Base-by-base conservation (phyloP, 495 filamentous ascomycete species). In the Thozetella sp. region DNA sequence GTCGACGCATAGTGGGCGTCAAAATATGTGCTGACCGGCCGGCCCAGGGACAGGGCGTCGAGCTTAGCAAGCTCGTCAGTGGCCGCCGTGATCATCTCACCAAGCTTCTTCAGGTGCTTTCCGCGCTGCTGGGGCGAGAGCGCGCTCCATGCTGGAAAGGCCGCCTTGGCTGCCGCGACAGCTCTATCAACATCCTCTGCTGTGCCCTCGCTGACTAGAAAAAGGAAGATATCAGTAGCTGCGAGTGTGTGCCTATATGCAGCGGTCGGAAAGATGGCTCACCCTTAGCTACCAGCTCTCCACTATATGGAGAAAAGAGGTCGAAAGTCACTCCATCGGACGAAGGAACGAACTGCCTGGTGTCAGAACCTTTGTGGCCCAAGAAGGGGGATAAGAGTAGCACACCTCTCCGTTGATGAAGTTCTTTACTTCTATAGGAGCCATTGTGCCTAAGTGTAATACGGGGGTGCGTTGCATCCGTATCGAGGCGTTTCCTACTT, bases 61-160 rank as follows among this genome's bases (percentile, higher is more conserved):
- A 90, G 73, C 12, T 68, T 67, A 2, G 81, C 80, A 19, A 90
- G 71, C 61, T 86, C 81, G 2, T 69, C 57, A 24, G 74, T 65
- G 52, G 74, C 64, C 50, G 82, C 74, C 0, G 68, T 59, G 34
- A 89, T 70, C 22, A 88, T 66, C 3, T 57, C 67, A 1, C 83
- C 81, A 0, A 88, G 75, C 57, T 82, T 83, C 61, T 76, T 77
- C 45, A 90, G 60, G 65, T 76, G 77, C 0, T 58, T 59, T 11
- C 72, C 80, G n/a, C 84, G 74, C 48, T 76, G 65, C 4, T 70
- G 23, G 0, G 80, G 78, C 3, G 72, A 70, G 20, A 84, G 72
- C 10, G 72, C 73, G 2, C 75, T 77, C 86, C 87, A 89, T 19
- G 76, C 70, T 19, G 82, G 83, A 59, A 86, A 84, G 9, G 87